Conservation (phyloP, 2,329 filamentous ascomycete species). For the Basipetospora sp. region DNA sequence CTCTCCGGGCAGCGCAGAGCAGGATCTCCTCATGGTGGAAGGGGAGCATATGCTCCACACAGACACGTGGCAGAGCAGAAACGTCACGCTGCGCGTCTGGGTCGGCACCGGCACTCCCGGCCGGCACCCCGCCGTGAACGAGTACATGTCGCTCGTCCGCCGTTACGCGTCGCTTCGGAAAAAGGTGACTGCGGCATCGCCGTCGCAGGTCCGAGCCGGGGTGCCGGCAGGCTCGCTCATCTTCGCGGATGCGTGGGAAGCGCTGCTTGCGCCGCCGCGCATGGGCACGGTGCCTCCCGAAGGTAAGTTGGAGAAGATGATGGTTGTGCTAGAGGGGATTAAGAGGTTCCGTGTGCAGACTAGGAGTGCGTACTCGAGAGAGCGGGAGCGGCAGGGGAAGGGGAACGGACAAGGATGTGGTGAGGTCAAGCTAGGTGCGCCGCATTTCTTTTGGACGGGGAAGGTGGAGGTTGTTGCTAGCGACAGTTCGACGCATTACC, state of each 20-base stretch:
- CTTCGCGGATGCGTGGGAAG: slow-evolving; percentile 38
- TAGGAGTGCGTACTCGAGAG: slow-evolving; percentile 6
- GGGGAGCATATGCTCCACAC: slow-evolving; percentile 16
- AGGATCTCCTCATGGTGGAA: slow-evolving; percentile 13
- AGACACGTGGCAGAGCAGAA: slow-evolving; percentile 16
- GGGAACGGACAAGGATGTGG: neutral
- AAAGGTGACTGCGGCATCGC: slow-evolving; percentile 30
- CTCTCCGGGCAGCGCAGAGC: slow-evolving; percentile 6
- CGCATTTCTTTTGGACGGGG: slow-evolving; percentile 25
- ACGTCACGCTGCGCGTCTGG: slow-evolving; percentile 15
- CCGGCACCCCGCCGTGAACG: slow-evolving; percentile 6
- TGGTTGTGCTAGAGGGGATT: slow-evolving; percentile 31
- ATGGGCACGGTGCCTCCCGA: slow-evolving; percentile 15
- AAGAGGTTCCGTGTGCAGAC: slow-evolving; percentile 22
- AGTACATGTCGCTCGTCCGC: slow-evolving; percentile 20
- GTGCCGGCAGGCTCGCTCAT: slow-evolving; percentile 30
- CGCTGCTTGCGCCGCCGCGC: slow-evolving; percentile 27
- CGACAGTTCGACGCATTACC: slow-evolving; percentile 9
- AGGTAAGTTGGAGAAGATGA: slow-evolving; percentile 18
- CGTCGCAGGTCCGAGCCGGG: slow-evolving; percentile 34
- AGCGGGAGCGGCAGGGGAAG: slow-evolving; percentile 5
- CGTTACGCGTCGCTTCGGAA: slow-evolving; percentile 17
- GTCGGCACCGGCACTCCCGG: neutral
- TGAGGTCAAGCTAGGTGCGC: slow-evolving; percentile 9
- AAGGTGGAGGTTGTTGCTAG: slow-evolving; percentile 18